A percentile compares a stretch with the other conserved stretches of the same genome.
These are phyloP conservation scores for Geotrichum siamense DNA, from an alignment of 1,139 yeast species.

Conservation along the genomic window DNA sequence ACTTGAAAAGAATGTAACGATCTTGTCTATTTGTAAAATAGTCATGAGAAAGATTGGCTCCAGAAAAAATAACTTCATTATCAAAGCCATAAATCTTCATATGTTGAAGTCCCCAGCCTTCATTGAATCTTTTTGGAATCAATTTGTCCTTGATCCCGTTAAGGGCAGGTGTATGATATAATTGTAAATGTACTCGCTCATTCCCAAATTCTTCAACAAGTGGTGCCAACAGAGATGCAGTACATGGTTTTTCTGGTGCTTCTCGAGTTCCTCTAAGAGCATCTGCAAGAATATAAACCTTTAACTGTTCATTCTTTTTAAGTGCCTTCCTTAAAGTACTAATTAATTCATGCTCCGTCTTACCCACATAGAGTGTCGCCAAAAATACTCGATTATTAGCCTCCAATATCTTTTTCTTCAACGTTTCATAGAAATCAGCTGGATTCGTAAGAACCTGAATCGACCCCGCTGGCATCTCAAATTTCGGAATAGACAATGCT, in stretches of 20 bases:
- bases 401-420: constrained; percentile 41
- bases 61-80: constrained; percentile 77
- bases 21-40: constrained; percentile 97
- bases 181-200: constrained; percentile 66
- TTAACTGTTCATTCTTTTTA: constrained; percentile 48
- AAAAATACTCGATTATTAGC: constrained; percentile 58
- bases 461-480: constrained; percentile 51
- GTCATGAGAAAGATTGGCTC: constrained; percentile 86
- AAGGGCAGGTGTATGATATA: constrained; percentile 87
- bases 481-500: constrained; percentile 46
- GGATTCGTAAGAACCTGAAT: constrained; percentile 64
- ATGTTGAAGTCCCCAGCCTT: constrained; percentile 89
- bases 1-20: constrained; percentile 69
- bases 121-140: constrained; percentile 81
- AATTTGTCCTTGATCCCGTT: constrained; percentile 56
- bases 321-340: constrained; percentile 42
- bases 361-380: constrained; percentile 84
- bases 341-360: constrained; percentile 62
- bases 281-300: constrained; percentile 71
- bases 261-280: constrained; percentile 92
- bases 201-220: constrained; percentile 60
- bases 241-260: constrained; percentile 59
- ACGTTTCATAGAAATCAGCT: constrained; percentile 53
- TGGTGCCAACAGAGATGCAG: constrained; percentile 67
- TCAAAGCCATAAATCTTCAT: constrained; percentile 97